Evolutionary conservation across 192 early-diverging fungal genomes (phyloP).

Genomic region (Coemansia sp.): DNA sequence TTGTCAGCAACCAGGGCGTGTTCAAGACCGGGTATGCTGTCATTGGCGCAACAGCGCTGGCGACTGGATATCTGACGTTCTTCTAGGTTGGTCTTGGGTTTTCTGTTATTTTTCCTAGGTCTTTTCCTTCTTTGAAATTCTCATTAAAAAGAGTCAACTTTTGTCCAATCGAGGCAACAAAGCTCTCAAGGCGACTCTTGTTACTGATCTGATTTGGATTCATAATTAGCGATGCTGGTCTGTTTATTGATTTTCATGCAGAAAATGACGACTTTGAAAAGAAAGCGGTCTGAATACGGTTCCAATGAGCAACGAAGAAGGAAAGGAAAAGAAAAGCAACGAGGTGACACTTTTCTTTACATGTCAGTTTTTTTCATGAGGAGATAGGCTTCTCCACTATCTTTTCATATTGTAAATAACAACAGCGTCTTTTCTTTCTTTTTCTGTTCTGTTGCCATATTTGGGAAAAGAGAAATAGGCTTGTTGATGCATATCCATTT

Average conservation of each 20-base stretch:
- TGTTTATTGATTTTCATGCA: neutral
- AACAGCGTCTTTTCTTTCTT: neutral
- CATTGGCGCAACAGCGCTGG: conserved; percentile 63
- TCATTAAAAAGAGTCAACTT: too few species aligned
- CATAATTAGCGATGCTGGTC: neutral
- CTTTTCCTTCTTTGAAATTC: too few species aligned
- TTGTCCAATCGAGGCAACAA: too few species aligned
- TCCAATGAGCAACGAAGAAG: neutral
- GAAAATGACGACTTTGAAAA: neutral
- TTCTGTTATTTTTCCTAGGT: too few species aligned
- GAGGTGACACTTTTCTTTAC: conserved; percentile 23
- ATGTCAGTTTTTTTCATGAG: neutral
- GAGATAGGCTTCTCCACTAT: neutral
- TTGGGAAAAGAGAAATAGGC: neutral
- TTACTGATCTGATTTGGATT: neutral
- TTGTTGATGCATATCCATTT: neutral
- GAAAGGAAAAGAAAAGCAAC: neutral
- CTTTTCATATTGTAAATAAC: neutral
- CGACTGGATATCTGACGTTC: conserved; percentile 57
- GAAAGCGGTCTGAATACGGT: neutral
- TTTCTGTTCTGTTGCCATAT: neutral
- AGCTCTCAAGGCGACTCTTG: too few species aligned
- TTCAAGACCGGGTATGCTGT: conserved; percentile 80
- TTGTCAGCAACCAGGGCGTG: conserved; percentile 76
- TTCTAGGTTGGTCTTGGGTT: conserved; percentile 30